These are phyloP conservation scores for Earliella scabrosa DNA, from an alignment of 1,284 basidiomycete species.

Conservation along the genomic window DNA sequence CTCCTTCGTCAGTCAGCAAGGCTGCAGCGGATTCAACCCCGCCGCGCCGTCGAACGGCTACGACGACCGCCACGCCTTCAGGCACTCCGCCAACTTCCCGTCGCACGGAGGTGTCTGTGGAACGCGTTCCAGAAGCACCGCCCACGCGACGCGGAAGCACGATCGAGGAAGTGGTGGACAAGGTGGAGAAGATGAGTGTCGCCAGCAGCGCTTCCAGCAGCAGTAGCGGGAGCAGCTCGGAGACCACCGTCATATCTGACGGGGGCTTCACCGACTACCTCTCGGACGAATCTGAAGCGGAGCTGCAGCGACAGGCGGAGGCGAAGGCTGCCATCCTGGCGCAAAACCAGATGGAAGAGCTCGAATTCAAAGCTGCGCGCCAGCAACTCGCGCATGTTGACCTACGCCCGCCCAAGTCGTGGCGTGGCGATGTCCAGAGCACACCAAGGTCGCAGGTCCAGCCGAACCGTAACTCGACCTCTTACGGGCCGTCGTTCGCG, in stretches of 20 bases:
- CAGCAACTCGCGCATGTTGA: slow-evolving; percentile 75
- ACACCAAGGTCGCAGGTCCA: slow-evolving; percentile 34
- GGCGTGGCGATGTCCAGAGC: slow-evolving; percentile 47
- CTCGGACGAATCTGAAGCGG: slow-evolving; percentile 83
- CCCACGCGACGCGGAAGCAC: slow-evolving; percentile 28
- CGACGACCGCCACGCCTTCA: slow-evolving; percentile 14
- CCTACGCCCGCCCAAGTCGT: slow-evolving; percentile 72
- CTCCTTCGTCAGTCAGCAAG: slow-evolving; percentile 35
- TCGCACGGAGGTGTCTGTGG: slow-evolving; percentile 4
- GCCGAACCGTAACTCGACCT: slow-evolving; percentile 15
- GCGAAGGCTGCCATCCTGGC: slow-evolving; percentile 71
- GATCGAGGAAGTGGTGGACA: slow-evolving; percentile 43
- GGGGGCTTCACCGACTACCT: slow-evolving; percentile 85
- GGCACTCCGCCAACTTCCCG: slow-evolving; percentile 4
- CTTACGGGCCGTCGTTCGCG: slow-evolving; percentile 22
- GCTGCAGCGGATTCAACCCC: slow-evolving; percentile 27
- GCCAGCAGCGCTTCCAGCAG: slow-evolving; percentile 48
- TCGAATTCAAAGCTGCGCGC: slow-evolving; percentile 77
- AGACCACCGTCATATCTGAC: slow-evolving; percentile 78
- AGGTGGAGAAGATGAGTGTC: slow-evolving; percentile 45
- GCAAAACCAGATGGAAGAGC: slow-evolving; percentile 78
- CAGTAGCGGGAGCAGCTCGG: slow-evolving; percentile 65
- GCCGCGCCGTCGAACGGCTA: slow-evolving; percentile 34
- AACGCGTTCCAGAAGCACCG: slow-evolving; percentile 12
- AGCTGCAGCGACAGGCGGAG: slow-evolving; percentile 81